Evolutionary conservation across 768 basidiomycete species (phyloP).

Genomic region (Psilocybe tampanensis): DNA sequence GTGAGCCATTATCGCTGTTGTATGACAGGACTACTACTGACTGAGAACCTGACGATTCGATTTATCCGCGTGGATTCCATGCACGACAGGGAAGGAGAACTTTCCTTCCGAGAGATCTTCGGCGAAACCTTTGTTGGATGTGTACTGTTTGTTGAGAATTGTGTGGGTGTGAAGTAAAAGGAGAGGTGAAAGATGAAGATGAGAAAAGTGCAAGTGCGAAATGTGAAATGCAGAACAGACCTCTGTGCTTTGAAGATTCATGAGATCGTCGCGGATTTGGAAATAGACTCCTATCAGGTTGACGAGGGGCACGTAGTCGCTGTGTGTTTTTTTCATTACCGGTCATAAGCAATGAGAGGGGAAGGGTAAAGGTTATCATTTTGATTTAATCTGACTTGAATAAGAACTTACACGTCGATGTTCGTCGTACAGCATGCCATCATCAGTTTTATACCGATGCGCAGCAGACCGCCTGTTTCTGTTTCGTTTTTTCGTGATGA

Average conservation of each 20-base stretch:
- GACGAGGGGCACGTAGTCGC: slow-evolving; percentile 90
- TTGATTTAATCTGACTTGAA: too few relatives aligned
- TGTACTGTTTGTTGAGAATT: too few relatives aligned
- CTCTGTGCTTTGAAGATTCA: slow-evolving; percentile 89
- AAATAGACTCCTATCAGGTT: slow-evolving; percentile 95
- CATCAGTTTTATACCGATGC: slow-evolving; percentile 94
- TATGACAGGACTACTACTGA: slow-evolving; percentile 45
- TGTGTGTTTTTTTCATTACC: too few relatives aligned
- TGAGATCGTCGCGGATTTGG: slow-evolving; percentile 96
- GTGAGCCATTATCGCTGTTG: too few relatives aligned
- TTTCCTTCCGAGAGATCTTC: slow-evolving; percentile 97
- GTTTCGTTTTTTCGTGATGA: too few relatives aligned
- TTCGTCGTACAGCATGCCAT: slow-evolving; percentile 83
- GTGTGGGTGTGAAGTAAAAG: too few relatives aligned
- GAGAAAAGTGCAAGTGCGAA: not conserved
- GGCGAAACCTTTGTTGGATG: slow-evolving; percentile 83
- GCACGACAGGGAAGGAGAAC: slow-evolving; percentile 95
- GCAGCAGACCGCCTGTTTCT: slow-evolving; percentile 95
- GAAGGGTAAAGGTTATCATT: too few relatives aligned
- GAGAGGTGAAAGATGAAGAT: too few relatives aligned
- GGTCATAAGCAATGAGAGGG: too few relatives aligned
- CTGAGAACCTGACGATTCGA: slow-evolving; percentile 84
- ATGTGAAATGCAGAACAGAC: slow-evolving; percentile 38
- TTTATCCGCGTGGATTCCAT: slow-evolving; percentile 79
- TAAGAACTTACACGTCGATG: slow-evolving; percentile 50